Base-by-base conservation (phyloP, 352 stramenopile species). In the Phytophthora pistaciae region DNA sequence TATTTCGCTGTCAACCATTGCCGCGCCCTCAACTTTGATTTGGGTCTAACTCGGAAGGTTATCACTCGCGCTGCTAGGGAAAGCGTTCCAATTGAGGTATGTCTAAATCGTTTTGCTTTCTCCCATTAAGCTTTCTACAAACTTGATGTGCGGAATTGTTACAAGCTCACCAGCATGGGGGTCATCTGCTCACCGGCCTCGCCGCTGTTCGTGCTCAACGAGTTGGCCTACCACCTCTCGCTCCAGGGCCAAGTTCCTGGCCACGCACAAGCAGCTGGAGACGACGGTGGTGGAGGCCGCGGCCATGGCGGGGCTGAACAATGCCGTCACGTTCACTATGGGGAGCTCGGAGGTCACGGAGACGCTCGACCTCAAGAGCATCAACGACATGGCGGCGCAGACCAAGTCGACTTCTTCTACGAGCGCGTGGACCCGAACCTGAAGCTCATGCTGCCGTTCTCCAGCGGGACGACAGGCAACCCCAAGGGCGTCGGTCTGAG, bases 401-500 rank as follows among this genome's bases (percentile, higher is more conserved):
- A 77, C 70, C 33, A 64, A 83, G 29, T 44, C 27, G 67, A 70
- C 36, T 91, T 89, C 40, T 64, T 70, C 3, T 91, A 88, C 62
- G 72, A 84, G 18, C 64, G 46, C 3, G 64, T 90, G 7, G 83
- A 91, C 87, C 75, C 93, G 72, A 88, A 79, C 13, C n/a, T 72
- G 38, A 82, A 77, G 18, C 46, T 80, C 18, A 72, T 82, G 66
- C 49, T 99, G 13, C 96, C 96, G 0, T 99, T 98, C 77, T 98
- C 93, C 14, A 98, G 87, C 56, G 96, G 96, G 36, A 98, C 95
- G 0, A 99, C 96, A 1, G 94, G 96, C 27, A 71, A 88, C 11
- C 91, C 95, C 3, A 99, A 91, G 72, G 83, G 80, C 21, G 78
- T 88, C 18, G 74, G 69, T 18, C 81, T 99, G 36, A 96, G 78